Base-by-base conservation (phyloP, 2,329 filamentous ascomycete genomes). In the Penicillium hordei region DNA sequence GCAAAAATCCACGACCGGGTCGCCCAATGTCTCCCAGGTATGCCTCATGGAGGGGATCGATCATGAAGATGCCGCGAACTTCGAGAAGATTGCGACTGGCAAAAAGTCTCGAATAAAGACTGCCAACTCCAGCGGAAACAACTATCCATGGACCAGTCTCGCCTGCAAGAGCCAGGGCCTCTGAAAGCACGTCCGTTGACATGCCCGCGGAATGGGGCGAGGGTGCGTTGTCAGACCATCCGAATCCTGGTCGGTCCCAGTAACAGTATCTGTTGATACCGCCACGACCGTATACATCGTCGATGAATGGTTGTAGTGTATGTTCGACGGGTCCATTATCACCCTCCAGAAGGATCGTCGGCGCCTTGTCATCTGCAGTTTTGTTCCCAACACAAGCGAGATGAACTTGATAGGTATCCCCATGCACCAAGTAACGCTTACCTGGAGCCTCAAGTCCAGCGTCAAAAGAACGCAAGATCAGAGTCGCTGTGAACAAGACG, bases 151-250 rank as follows among this genome's bases (percentile, higher is more conserved):
- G 93, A 0, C 93, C 93, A 48, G 86, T 82, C 76, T 97, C 94
- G 27, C 88, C 92, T 4, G 89, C 86, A 40, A 86, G 81, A 2
- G 89, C 87, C 6, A 99, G 83, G 3, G 92, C 91, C 77, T 97
- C 93, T 43, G 91, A 93, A 27, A 97, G 80, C 0, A 88, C 91
- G 69, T 96, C 92, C 5, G 90, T 88, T n/a, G 90, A 89, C 85
- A 97, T 96, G 43, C 93, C 92, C 5, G 91, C 93, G 5, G 91
- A 96, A 67, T 96, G 88, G 0, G 94, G 94, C 6, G 93, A 97
- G 2, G 94, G 94, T 0, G 93, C 92, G 55, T 94, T 93, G 75
- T 99, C 94, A 46, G 86, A 86, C 87, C 91, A 96, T 7, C 84
- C 93, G 55, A 93, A 84, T 1, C 94, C 94, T 0, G 94, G 94